Evolutionary conservation across 495 filamentous ascomycete genomes (phyloP), one percentile per base, ranked within the genome.

Genomic region (Chaetomium tenue): DNA sequence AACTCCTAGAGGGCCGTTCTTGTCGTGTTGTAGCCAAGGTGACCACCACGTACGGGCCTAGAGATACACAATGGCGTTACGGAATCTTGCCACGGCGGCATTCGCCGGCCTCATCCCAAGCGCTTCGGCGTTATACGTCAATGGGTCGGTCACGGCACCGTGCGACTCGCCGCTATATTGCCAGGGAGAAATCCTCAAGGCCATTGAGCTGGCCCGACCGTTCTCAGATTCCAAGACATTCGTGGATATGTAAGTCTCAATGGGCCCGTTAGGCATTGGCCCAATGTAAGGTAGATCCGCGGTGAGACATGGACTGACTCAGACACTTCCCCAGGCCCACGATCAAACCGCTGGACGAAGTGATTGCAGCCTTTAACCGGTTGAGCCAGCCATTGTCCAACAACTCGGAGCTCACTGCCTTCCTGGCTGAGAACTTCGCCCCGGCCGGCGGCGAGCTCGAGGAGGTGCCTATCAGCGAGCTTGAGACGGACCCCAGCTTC

Each of bases 211-310:
- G 12, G 80, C 80, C 8, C 72, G 61, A 12, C 80, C 80, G 25
- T 83, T 83, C 63, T 67, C 72, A 16, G 80, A 83, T 70, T 81
- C 78, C 54, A 83, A 83, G 73, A 82, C 78, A 26, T 83, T 81
- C 56, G 80, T 83, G 53, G 80, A 83, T 69, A 74, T 83, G 80
- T 82, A 76, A 75, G 71, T 72, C 13, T 40, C 15, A 37, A 2
- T 28, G 2, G 33, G 37, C 39, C 3, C 12, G 22, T 7, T 11
- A 11, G 52, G 28, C 13, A 39, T 20, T 13, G 18, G n/a, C 15
- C 52, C 18, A 11, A 1, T 13, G 13, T 2, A 30, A 6, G 37
- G 51, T 3, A 51, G 28, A 46, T 28, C 57, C 48, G 30, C 28
- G 40, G 39, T 57, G 65, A 56, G 48, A 55, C 52, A 58, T 15